phyloP scores from a whole-genome alignment of 2,329 filamentous ascomycete species.

The Sarocladium strictum region DNA sequence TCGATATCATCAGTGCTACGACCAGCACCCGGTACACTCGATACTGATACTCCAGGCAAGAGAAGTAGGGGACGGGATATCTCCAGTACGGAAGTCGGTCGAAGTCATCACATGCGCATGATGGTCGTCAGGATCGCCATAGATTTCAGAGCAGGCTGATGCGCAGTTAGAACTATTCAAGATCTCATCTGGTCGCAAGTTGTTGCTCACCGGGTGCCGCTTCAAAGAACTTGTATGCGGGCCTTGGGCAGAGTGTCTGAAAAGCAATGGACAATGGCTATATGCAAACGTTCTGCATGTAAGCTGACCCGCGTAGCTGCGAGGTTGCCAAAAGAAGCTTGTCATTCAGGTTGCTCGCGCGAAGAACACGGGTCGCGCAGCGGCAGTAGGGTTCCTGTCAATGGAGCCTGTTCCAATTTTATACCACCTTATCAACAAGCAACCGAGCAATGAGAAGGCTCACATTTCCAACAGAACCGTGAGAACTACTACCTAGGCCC shows the following conservation, averaged over 20 bases:
- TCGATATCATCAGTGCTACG: constrained; percentile 4
- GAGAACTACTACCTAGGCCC: not conserved
- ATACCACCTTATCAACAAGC: not conserved
- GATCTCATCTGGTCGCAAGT: not conserved
- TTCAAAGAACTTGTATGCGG: too few species aligned
- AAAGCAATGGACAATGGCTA: not conserved
- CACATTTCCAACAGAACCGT: not conserved
- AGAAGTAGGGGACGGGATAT: constrained; percentile 8
- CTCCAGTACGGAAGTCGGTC: constrained; percentile 10
- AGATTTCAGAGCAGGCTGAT: not conserved
- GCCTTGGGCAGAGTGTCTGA: not conserved
- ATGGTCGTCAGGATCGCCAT: not conserved
- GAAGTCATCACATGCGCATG: constrained; percentile 4
- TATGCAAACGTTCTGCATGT: too few species aligned
- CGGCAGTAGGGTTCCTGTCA: not conserved
- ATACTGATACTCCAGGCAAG: constrained; percentile 12
- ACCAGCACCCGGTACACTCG: constrained; percentile 7
- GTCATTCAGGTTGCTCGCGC: too few species aligned
- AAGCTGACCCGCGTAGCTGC: too few species aligned
- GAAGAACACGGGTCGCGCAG: not conserved
- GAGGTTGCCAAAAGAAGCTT: too few species aligned
- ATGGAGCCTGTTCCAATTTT: not conserved
- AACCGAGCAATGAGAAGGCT: not conserved
- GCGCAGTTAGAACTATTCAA: not conserved
- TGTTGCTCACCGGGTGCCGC: not conserved